A percentile compares a stretch with the other conserved stretches of the same genome.
Conservation (phyloP, 2,329 filamentous ascomycete genomes). For the Pseudopyricularia javanii region DNA sequence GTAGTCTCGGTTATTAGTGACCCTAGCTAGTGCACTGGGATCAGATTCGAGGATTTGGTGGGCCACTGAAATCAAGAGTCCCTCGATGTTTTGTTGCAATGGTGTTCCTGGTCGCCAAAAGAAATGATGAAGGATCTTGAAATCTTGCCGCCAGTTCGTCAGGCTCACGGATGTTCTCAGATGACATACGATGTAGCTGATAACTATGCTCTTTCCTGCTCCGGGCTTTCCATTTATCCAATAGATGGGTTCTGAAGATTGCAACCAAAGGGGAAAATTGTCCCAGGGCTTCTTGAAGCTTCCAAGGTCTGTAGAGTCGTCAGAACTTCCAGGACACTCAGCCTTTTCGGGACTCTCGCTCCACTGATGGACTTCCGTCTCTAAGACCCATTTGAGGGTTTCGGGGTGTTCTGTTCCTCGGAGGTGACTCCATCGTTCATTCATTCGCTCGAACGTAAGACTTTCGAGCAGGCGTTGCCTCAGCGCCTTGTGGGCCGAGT, state of each 20-base stretch:
- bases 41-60: constrained; percentile 7
- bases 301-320: background rate
- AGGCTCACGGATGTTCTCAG: constrained; percentile 7
- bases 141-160: constrained; percentile 7
- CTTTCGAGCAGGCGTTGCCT: constrained; percentile 5
- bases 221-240: constrained; percentile 20
- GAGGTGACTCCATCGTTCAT: constrained; percentile 7
- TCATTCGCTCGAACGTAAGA: constrained; percentile 6
- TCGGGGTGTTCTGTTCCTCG: background rate
- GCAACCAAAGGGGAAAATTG: background rate
- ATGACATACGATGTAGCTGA: constrained; percentile 14
- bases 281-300: background rate
- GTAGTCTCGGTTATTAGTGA: background rate
- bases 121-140: constrained; percentile 11
- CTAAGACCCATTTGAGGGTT: background rate
- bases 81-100: constrained; percentile 13
- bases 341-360: no score
- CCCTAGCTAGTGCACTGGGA: background rate
- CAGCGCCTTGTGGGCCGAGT: background rate
- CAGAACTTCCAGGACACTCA: no score
- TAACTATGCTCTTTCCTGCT: constrained; percentile 18
- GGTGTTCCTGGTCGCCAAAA: constrained; percentile 17
- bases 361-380: background rate
- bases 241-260: constrained; percentile 6
- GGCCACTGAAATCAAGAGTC: constrained; percentile 13